Evolutionary conservation across 2,329 filamentous ascomycete genomes (phyloP), one percentile per base, ranked within the genome.

Genomic region (Calycina marina): DNA sequence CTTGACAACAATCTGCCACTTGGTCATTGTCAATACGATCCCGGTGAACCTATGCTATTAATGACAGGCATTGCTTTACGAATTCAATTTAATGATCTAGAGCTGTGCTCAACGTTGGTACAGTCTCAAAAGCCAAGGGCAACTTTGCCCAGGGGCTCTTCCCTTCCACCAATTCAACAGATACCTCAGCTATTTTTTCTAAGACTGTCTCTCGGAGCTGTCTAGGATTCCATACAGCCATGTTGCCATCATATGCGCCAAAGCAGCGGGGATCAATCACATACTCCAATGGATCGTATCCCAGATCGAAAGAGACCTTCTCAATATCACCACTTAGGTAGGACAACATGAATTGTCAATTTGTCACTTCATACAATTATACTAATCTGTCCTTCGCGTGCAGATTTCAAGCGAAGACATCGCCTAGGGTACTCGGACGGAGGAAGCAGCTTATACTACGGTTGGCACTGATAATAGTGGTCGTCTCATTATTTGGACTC

Each of bases 311-410:
- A 31, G 48, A 62, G 61, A 81, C 78, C 28, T 88, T 93, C 54
- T 83, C 84, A 44, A 86, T 92, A 51, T 84, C 82, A 46, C 82
- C 84, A 46, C 84, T 93, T 57, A 81, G 83, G 80, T 93, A 71
- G 51, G 67, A 9, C 18, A 18, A 14, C 30, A 20, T 27, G 9
- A 17, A n/a, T n/a, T 22, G 6, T 18, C 4, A 18, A 16, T 12
- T 16, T 14, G 28, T 9, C 1, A 4, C 12, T 22, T 22, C 8
- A 31, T 16, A 12, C 18, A 24, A 16, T 12, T 18, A 9, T 35
- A 15, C 36, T 38, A 16, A 38, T 16, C 6, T 6, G 4, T 3
- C 25, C 35, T 18, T 17, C n/a, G 11, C 13, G 14, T 28, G 28
- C 51, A 90, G 82, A 61, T 94, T 92, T 49, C 82, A 90, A 57